These are phyloP conservation scores for Zangia roseola DNA, from an alignment of 768 basidiomycete genomes.

Conservation along the genomic window DNA sequence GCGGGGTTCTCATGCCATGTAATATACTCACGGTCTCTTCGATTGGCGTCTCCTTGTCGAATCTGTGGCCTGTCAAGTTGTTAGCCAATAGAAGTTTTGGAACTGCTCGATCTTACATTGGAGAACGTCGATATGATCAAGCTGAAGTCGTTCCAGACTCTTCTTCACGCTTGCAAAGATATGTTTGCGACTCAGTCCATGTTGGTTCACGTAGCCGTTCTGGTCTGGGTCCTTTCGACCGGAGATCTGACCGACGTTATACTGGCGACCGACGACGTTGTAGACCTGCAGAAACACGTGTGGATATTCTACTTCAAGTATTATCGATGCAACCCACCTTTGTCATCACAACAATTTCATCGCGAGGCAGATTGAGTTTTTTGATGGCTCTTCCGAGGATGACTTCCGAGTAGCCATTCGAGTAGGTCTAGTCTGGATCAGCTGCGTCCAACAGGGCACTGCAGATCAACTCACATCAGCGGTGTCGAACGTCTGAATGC, in stretches of 20 bases:
- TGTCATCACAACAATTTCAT: conserved; percentile 76
- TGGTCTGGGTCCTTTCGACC: conserved; percentile 31
- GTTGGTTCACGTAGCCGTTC: conserved; percentile 47
- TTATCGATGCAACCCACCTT: conserved; percentile 42
- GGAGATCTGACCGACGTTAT: conserved; percentile 6
- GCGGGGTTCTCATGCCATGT: background rate
- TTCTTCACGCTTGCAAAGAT: conserved; percentile 57
- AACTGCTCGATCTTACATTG: conserved; percentile 36
- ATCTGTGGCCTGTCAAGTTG: conserved; percentile 40
- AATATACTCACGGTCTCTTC: conserved; percentile 37
- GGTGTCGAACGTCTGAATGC: conserved; percentile 37
- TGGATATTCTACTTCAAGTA: background rate
- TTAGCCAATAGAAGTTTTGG: background rate
- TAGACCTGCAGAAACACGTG: conserved; percentile 32
- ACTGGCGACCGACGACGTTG: conserved; percentile 36
- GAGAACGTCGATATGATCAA: conserved; percentile 59
- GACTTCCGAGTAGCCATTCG: conserved; percentile 62
- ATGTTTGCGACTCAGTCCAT: conserved; percentile 49
- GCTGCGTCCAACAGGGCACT: background rate
- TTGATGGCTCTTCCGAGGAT: conserved; percentile 75
- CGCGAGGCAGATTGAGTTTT: conserved; percentile 61
- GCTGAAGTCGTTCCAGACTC: conserved; percentile 41
- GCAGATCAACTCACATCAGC: conserved; percentile 27
- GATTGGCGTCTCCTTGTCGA: conserved; percentile 51
- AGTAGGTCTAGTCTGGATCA: conserved; percentile 47